These are phyloP conservation scores for Phytophthora tubulina DNA, from an alignment of 352 stramenopile genomes.

Conservation along the genomic window DNA sequence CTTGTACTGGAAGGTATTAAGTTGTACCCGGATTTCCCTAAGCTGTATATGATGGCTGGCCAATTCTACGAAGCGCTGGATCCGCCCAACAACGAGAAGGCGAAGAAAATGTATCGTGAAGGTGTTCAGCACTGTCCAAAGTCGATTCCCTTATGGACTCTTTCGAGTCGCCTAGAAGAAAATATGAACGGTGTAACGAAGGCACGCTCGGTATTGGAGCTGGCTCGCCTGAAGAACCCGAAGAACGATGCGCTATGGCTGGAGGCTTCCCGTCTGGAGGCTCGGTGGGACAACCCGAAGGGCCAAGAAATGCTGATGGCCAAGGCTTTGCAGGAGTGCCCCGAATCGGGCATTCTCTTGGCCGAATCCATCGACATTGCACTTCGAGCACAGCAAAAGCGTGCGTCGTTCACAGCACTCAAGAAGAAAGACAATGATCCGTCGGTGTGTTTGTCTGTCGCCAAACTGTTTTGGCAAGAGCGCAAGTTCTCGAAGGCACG, in stretches of 20 bases:
- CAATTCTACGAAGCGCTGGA: slow-evolving; percentile 90
- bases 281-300: slow-evolving; percentile 92
- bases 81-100: slow-evolving; percentile 67
- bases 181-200: slow-evolving; percentile 93
- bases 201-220: slow-evolving; percentile 96
- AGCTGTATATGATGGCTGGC: slow-evolving; percentile 99
- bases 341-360: slow-evolving; percentile 95
- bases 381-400: slow-evolving; percentile 96
- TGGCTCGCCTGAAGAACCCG: slow-evolving; percentile 95
- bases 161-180: slow-evolving; percentile 96
- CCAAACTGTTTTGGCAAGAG: slow-evolving; percentile 97
- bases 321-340: slow-evolving; percentile 97
- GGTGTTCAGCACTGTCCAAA: slow-evolving; percentile 94
- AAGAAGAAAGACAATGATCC: slow-evolving; percentile 98
- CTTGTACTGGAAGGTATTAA: slow-evolving; percentile 93
- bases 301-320: slow-evolving; percentile 97
- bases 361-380: slow-evolving; percentile 96
- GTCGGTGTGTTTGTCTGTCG: slow-evolving; percentile 96
- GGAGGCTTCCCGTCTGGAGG: slow-evolving; percentile 95
- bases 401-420: slow-evolving; percentile 95
- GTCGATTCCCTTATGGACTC: slow-evolving; percentile 94
- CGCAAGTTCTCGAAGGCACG: slow-evolving; percentile 96
- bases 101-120: slow-evolving; percentile 93
- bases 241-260: slow-evolving; percentile 97
- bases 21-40: slow-evolving; percentile 93